Evolutionary conservation across 768 basidiomycete species (phyloP).

Genomic region (Tulasnella sp.): DNA sequence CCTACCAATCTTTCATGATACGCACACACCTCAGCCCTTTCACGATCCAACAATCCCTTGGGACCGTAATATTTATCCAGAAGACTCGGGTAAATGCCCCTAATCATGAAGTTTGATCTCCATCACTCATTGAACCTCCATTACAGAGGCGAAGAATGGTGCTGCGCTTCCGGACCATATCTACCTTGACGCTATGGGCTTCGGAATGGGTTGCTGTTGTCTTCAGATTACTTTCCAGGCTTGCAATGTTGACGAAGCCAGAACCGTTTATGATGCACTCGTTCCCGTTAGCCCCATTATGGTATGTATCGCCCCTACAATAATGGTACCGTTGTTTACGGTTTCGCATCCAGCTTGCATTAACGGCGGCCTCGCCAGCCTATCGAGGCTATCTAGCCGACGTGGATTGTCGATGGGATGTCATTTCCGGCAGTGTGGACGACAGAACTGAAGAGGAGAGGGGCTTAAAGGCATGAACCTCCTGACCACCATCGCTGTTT

Average conservation of each 20-base stretch:
- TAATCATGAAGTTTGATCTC: too few relatives aligned
- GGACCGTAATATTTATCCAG: constrained; percentile 68
- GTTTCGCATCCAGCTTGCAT: constrained; percentile 50
- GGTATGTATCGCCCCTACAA: constrained; percentile 35
- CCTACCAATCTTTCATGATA: constrained; percentile 82
- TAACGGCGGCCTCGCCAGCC: constrained; percentile 87
- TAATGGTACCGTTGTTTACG: background rate
- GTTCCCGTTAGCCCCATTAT: constrained; percentile 92
- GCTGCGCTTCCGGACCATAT: constrained; percentile 84
- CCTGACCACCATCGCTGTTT: constrained; percentile 8
- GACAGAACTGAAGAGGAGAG: constrained; percentile 94
- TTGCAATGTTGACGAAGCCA: constrained; percentile 83
- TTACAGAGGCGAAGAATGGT: constrained; percentile 72
- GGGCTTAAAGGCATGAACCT: constrained; percentile 51
- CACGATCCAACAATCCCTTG: constrained; percentile 87
- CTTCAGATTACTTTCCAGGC: constrained; percentile 96
- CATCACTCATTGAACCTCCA: constrained; percentile 13
- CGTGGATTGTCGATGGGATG: constrained; percentile 97
- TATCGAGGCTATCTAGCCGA: constrained; percentile 93
- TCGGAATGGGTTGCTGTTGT: constrained; percentile 99
- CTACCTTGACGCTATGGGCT: constrained; percentile 98
- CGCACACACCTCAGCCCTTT: constrained; percentile 76
- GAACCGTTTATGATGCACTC: constrained; percentile 90
- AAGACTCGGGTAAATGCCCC: constrained; percentile 60
- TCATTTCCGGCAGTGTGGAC: constrained; percentile 96